Base-by-base conservation (phyloP, 2,329 filamentous ascomycete genomes). In the Ramularia collo-cygni region DNA sequence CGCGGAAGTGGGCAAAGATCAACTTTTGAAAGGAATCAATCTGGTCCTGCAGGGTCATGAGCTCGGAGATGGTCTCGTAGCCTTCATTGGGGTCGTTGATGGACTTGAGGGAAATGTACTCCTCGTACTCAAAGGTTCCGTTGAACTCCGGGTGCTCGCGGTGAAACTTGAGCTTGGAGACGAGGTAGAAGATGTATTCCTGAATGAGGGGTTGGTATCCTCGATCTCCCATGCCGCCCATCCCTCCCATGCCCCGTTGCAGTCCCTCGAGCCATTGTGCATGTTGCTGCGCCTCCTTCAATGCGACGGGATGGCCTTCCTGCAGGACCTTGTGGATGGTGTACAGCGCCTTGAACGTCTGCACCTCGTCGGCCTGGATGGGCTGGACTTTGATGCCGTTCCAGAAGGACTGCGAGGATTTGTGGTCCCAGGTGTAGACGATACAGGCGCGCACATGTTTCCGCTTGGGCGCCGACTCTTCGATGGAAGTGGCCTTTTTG, bases 11-110 rank as follows among this genome's bases (percentile, higher is more conserved):
- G 4, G 92, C 92, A 67, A 96, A 98, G 58, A 96, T 92, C 50
- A 98, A 75, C 68, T 96, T 98, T 64, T 98, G 92, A 68, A 98
- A 96, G 52, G 87, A 83, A 65, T 98, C 92, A 54, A 98, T 98
- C 72, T 95, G 90, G 64, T 98, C 92, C 63, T 98, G 92, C 43
- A 98, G 74, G 7, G 81, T 83, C 89, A 96, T 95, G 39, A 98
- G 76, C 64, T 98, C 92, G 52, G 83, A 85, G 55, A 98, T 96
- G 16, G 90, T 95, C 71, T 98, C 92, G 61, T 83, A 83, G 60
- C 92, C 92, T 69, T 98, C 92, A 59, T 98, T 96, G 3, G 92
- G 92, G 64, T 98, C 92, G 64, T 96, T 95, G 69, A 94, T 96
- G 18, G 88, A 87, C 70, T 95, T 96, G 62, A 98, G 72, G 60